Evolutionary conservation across 345 rosid species (phyloP).

Genomic region (Euphorbia lathyris): DNA sequence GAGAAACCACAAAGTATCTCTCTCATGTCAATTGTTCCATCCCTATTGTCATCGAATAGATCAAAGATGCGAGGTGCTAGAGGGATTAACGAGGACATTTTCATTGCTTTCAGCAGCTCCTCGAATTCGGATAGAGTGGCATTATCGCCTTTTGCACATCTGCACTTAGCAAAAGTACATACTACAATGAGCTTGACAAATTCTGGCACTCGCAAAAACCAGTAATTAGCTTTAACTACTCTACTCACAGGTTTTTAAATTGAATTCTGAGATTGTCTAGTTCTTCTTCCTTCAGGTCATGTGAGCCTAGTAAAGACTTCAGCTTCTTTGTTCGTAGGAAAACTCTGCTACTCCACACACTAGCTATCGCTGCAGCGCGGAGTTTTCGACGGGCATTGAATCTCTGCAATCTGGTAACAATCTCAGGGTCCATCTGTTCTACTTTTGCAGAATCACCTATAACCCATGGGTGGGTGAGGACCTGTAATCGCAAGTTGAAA

Average conservation of each 20-base stretch:
- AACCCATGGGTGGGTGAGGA: slow-evolving; percentile 62
- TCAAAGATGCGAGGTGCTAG: slow-evolving; percentile 60
- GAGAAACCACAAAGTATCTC: slow-evolving; percentile 67
- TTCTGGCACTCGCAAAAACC: background rate
- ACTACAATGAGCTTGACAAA: background rate
- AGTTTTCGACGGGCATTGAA: slow-evolving; percentile 58
- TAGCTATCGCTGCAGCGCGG: slow-evolving; percentile 61
- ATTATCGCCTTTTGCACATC: slow-evolving; percentile 64
- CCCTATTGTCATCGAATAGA: slow-evolving; percentile 56
- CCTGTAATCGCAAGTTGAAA: slow-evolving; percentile 27
- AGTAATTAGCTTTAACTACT: background rate
- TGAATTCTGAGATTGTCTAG: slow-evolving; percentile 45
- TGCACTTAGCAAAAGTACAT: slow-evolving; percentile 13
- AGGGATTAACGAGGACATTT: slow-evolving; percentile 55
- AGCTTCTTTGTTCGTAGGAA: slow-evolving; percentile 57
- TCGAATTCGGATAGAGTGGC: slow-evolving; percentile 57
- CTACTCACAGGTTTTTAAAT: slow-evolving; percentile 46
- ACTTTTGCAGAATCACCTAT: slow-evolving; percentile 55
- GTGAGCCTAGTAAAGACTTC: slow-evolving; percentile 46
- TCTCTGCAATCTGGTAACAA: slow-evolving; percentile 49
- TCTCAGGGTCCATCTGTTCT: slow-evolving; percentile 61
- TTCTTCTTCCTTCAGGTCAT: slow-evolving; percentile 52
- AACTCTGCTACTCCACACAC: slow-evolving; percentile 55
- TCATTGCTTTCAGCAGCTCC: slow-evolving; percentile 63
- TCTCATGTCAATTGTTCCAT: slow-evolving; percentile 64